A percentile compares a stretch with the other conserved stretches of the same genome.
Conservation (phyloP, 805 yeast genomes). For the Candida pini region DNA sequence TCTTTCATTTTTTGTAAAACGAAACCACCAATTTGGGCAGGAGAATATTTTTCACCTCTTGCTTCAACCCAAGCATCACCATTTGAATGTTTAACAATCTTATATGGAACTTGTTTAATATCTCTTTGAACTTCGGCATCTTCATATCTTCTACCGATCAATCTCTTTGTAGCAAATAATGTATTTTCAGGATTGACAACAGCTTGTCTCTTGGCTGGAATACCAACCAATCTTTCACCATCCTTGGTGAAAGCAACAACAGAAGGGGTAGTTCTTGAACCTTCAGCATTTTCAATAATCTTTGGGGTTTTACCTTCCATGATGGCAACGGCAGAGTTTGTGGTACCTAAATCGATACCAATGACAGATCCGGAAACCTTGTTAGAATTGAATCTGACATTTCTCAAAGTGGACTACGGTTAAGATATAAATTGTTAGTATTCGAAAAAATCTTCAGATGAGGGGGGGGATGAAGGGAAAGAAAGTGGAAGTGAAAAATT, state of each 20-base stretch:
- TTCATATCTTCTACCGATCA: conserved; percentile 66
- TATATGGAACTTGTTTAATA: conserved; percentile 55
- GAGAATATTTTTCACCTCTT: conserved; percentile 46
- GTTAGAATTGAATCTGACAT: conserved; percentile 30
- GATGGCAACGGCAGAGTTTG: conserved; percentile 81
- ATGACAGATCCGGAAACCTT: conserved; percentile 44
- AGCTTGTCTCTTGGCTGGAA: conserved; percentile 73
- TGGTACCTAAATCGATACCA: conserved; percentile 82
- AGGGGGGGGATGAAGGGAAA: conserved; percentile 1
- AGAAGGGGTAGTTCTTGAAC: conserved; percentile 75
- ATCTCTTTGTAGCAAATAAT: conserved; percentile 74
- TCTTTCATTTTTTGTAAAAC: conserved; percentile 95
- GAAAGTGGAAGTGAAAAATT: neutral
- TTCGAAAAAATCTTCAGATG: neutral
- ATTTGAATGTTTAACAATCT: conserved; percentile 50
- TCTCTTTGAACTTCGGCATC: conserved; percentile 71
- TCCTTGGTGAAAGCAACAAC: conserved; percentile 59
- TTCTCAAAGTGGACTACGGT: conserved; percentile 18
- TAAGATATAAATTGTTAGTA: conserved; percentile 4
- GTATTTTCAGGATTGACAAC: conserved; percentile 71
- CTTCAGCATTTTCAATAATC: conserved; percentile 74
- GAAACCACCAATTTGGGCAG: conserved; percentile 66
- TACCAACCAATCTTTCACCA: conserved; percentile 52
- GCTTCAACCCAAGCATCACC: conserved; percentile 69
- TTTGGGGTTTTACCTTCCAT: conserved; percentile 58